Base-by-base conservation (phyloP, 108 stramenopile genomes). In the Cyclotella atomus region DNA sequence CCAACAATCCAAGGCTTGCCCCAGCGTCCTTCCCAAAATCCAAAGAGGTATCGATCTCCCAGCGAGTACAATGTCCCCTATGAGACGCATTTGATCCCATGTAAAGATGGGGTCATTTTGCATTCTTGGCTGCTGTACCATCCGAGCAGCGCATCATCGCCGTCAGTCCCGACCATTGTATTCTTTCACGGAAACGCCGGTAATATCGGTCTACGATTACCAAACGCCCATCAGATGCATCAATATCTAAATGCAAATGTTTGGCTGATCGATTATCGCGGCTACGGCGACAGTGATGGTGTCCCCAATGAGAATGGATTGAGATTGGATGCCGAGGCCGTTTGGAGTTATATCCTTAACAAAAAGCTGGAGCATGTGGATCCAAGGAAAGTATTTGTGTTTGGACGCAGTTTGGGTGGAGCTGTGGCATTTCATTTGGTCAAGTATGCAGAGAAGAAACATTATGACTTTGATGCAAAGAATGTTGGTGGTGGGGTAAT, bases 171-270 rank as follows among this genome's bases (percentile, higher is more conserved):
- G 7, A 97, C 97, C 6, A 62, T 98, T 16, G 68, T 99, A 0
- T 99, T 97, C 70, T 97, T 98, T 64, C 98, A 99, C 73, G 98
- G 97, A 4, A 99, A 99, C 84, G 98, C 98, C 5, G 98, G 97
- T 19, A 97, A 98, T 82, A 97, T 99, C 52, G 98, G 97, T 16
- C 68, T 98, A 43, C 77, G 98, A 15, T 70, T 99, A 25, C 94
- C 94, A 0, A 96, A 97, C 70, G 95, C 92, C 1, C 29, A 83
- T 16, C 76, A 89, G 44, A 92, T 97, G 93, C 77, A 84, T 68
- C 79, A 80, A 34, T 38, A 84, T 59, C 64, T 92, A 24, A 68
- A 84, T 30, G 84, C 80, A 6, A 95, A 98, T 64, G 71, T 98
- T 23, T 56, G 97, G 52, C 69, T 96, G 74, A 90, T 98, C 29